These are phyloP conservation scores for Trapa bicornis DNA, from an alignment of 345 rosid genomes.

Conservation along the genomic window DNA sequence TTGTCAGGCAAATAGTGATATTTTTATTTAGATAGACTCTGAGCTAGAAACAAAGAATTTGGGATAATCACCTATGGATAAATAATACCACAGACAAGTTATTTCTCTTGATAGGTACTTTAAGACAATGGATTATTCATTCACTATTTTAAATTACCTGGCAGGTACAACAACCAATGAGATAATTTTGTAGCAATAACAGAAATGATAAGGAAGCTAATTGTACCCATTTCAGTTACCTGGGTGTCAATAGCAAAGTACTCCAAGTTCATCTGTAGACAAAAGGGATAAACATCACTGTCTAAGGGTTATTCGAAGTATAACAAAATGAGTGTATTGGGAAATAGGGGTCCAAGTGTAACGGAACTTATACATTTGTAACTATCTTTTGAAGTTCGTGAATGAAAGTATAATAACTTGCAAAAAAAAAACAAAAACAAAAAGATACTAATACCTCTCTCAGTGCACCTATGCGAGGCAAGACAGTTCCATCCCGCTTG, in stretches of 20 bases:
- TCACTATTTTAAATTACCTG: neutral
- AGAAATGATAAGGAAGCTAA: neutral
- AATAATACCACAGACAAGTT: neutral
- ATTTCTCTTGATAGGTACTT: neutral
- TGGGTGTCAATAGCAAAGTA: constrained; percentile 94
- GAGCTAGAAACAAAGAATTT: neutral
- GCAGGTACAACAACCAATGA: neutral
- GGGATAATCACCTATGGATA: neutral
- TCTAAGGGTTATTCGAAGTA: constrained; percentile 2
- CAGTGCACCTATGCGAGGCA: constrained; percentile 84
- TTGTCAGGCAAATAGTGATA: neutral
- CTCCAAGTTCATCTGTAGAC: constrained; percentile 94
- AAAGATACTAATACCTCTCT: constrained; percentile 52
- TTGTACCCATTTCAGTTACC: constrained; percentile 30
- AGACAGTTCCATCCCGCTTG: constrained; percentile 72
- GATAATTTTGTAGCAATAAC: neutral
- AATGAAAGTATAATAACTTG: too few relatives aligned
- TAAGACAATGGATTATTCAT: neutral
- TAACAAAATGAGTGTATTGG: neutral
- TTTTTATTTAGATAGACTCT: neutral
- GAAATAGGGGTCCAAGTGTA: too few relatives aligned
- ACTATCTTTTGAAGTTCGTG: too few relatives aligned
- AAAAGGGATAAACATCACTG: constrained; percentile 6
- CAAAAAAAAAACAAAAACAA: too few relatives aligned
- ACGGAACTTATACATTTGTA: too few relatives aligned